These are phyloP conservation scores for Phytophthora ramorum DNA, from an alignment of 352 stramenopile species.

Conservation along the genomic window DNA sequence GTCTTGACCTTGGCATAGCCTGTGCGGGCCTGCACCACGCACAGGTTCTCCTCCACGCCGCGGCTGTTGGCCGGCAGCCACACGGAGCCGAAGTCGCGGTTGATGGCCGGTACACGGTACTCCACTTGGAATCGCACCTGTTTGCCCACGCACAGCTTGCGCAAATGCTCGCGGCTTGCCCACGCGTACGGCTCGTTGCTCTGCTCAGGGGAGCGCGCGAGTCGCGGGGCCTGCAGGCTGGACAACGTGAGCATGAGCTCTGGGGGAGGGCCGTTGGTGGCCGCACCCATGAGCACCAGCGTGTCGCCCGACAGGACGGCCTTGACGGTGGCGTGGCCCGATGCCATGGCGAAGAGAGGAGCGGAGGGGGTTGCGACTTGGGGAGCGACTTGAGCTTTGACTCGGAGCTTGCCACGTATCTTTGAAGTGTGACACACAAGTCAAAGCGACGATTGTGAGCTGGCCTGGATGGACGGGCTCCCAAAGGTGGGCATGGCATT, in stretches of 20 bases:
- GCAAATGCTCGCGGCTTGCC: constrained; percentile 96
- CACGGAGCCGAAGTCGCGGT: constrained; percentile 85
- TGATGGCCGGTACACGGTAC: constrained; percentile 84
- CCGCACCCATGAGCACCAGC: constrained; percentile 94
- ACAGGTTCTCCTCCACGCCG: constrained; percentile 85
- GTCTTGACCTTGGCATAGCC: constrained; percentile 89
- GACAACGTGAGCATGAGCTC: constrained; percentile 97
- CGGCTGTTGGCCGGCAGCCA: constrained; percentile 70
- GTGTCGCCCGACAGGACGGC: constrained; percentile 98
- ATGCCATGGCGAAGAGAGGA: constrained; percentile 59
- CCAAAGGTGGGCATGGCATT: no score
- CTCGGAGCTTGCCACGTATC: no score
- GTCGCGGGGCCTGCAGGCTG: constrained; percentile 94
- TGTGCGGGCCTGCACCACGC: constrained; percentile 80
- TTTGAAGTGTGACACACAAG: no score
- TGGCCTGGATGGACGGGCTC: no score
- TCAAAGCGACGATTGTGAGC: no score
- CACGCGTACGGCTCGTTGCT: constrained; percentile 94
- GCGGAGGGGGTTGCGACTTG: neutral
- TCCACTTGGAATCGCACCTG: constrained; percentile 96
- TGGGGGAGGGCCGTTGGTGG: constrained; percentile 84
- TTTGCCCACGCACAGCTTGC: constrained; percentile 96
- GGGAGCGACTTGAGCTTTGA: constrained; percentile 10
- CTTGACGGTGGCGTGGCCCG: constrained; percentile 95
- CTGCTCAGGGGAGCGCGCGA: constrained; percentile 77